These are phyloP conservation scores for Copromyces sp. DNA, from an alignment of 495 filamentous ascomycete species.

Conservation along the genomic window DNA sequence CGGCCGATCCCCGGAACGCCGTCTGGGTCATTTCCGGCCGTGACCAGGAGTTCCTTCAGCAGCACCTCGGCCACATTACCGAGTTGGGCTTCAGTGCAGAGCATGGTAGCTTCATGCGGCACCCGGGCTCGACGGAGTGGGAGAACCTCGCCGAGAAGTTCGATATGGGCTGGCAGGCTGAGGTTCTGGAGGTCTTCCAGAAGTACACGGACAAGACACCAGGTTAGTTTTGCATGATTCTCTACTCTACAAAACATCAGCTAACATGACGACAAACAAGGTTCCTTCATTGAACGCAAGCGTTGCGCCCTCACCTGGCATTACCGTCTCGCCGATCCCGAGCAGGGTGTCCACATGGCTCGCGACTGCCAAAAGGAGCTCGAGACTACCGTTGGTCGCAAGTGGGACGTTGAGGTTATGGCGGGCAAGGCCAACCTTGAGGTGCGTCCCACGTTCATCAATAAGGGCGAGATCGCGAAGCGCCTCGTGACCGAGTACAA, in stretches of 20 bases:
- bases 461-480: slow-evolving; percentile 89
- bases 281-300: slow-evolving; percentile 86
- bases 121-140: slow-evolving; percentile 65
- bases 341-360: slow-evolving; percentile 65
- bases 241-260: neutral
- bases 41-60: slow-evolving; percentile 76
- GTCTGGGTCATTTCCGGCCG: slow-evolving; percentile 98
- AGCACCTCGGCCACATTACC: slow-evolving; percentile 77
- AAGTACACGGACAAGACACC: slow-evolving; percentile 75
- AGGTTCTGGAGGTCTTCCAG: slow-evolving; percentile 70
- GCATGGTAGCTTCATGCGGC: slow-evolving; percentile 86
- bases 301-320: slow-evolving; percentile 93
- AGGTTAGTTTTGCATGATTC: slow-evolving; percentile 35
- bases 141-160: slow-evolving; percentile 71
- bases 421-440: slow-evolving; percentile 91
- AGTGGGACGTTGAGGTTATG: slow-evolving; percentile 90
- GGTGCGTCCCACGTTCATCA: slow-evolving; percentile 90
- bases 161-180: slow-evolving; percentile 82
- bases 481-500: slow-evolving; percentile 59
- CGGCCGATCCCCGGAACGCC: slow-evolving; percentile 66
- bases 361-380: slow-evolving; percentile 67
- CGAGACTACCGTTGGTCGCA: slow-evolving; percentile 58
- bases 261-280: slow-evolving; percentile 36
- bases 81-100: slow-evolving; percentile 86
- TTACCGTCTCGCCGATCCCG: slow-evolving; percentile 80